Evolutionary conservation across 495 filamentous ascomycete species (phyloP).

Genomic region (Thermochaetoides thermophila): DNA sequence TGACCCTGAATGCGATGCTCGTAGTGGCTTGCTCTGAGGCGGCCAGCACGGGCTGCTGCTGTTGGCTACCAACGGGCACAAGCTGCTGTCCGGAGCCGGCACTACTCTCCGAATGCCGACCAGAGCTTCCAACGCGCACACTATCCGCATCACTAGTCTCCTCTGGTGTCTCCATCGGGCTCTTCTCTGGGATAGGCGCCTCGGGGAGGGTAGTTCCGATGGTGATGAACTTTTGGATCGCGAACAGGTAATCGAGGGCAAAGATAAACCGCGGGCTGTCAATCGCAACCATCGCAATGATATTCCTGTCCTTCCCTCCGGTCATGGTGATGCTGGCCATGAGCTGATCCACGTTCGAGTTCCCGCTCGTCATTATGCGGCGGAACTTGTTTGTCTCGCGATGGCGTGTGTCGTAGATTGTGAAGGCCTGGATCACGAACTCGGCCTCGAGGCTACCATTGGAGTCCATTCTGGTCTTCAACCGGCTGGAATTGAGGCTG

Average conservation of each 20-base stretch:
- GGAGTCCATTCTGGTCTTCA: constrained; percentile 89
- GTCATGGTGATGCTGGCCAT: constrained; percentile 95
- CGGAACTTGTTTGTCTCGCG: constrained; percentile 86
- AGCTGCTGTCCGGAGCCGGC: background rate
- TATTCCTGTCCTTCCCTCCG: constrained; percentile 62
- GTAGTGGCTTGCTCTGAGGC: constrained; percentile 33
- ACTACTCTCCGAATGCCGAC: constrained; percentile 15
- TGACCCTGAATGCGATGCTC: constrained; percentile 77
- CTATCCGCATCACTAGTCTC: constrained; percentile 43
- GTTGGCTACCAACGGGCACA: constrained; percentile 1
- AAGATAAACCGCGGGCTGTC: constrained; percentile 93
- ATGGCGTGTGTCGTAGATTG: constrained; percentile 76
- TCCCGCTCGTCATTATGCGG: constrained; percentile 95
- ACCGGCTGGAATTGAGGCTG: constrained; percentile 75
- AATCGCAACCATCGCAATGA: constrained; percentile 86
- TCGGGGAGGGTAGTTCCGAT: constrained; percentile 47
- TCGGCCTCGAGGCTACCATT: constrained; percentile 89
- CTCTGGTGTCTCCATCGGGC: constrained; percentile 44
- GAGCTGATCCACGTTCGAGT: constrained; percentile 86
- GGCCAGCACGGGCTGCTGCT: constrained; percentile 6
- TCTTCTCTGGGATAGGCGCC: constrained; percentile 38
- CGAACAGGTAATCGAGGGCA: constrained; percentile 86
- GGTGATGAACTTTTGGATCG: constrained; percentile 67
- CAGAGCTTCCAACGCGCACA: constrained; percentile 22
- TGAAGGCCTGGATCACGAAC: constrained; percentile 84